These are phyloP conservation scores for Vinca minor DNA, from an alignment of 257 asterid species.

Conservation along the genomic window DNA sequence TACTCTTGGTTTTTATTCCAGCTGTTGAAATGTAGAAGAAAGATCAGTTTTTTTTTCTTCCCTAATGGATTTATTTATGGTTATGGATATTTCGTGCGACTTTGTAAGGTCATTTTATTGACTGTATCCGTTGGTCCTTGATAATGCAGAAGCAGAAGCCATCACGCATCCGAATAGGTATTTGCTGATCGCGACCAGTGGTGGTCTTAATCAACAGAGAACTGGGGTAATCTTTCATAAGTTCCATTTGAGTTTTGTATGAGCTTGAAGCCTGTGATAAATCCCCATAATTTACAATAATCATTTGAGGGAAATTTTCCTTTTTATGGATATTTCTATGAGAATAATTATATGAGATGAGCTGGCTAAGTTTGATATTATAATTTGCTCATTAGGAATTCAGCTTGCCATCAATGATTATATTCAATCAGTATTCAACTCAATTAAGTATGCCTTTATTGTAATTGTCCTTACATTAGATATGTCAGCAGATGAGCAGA, in stretches of 20 bases:
- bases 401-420: not conserved
- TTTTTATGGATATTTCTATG: not conserved
- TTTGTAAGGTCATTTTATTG: slow-evolving; percentile 1
- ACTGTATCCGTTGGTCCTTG: slow-evolving; percentile 10
- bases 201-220: slow-evolving; percentile 98
- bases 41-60: no score
- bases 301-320: not conserved
- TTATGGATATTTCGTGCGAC: not conserved
- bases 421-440: not conserved
- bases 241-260: not conserved
- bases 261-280: not conserved
- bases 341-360: slow-evolving; percentile 1
- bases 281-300: not conserved
- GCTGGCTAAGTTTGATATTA: not conserved
- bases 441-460: not conserved
- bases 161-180: slow-evolving; percentile 55
- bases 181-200: slow-evolving; percentile 87
- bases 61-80: not conserved
- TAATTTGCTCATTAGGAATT: not conserved
- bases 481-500: not conserved
- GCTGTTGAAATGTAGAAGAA: not conserved
- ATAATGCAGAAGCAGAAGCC: slow-evolving; percentile 51
- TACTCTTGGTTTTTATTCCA: not conserved
- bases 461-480: not conserved
- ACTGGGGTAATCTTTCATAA: slow-evolving; percentile 63